A percentile compares a stretch with the other conserved stretches of the same genome.
Conservation (phyloP, 139 green algal genomes). For the Asterochloris sp. region DNA sequence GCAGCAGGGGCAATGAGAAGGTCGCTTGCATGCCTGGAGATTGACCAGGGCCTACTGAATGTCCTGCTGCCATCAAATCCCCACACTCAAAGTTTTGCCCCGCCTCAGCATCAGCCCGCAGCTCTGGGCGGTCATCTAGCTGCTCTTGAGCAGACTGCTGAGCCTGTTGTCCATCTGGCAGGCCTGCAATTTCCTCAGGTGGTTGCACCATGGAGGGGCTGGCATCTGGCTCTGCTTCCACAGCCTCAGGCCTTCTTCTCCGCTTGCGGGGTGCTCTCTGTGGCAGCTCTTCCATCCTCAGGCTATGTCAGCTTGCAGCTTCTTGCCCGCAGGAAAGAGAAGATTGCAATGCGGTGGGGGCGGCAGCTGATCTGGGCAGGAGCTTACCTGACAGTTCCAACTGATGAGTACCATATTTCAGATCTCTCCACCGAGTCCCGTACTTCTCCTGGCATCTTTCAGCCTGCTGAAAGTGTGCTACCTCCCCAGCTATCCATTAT, state of each 20-base stretch:
- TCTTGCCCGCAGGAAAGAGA: neutral
- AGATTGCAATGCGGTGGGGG: neutral
- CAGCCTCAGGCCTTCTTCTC: neutral
- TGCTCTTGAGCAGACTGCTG: neutral
- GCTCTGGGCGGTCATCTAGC: neutral
- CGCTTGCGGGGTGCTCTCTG: neutral
- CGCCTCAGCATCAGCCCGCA: neutral
- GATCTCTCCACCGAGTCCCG: neutral
- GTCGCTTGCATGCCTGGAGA: neutral
- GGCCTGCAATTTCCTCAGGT: neutral
- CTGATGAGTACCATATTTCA: neutral
- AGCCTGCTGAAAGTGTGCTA: neutral
- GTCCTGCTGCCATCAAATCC: neutral
- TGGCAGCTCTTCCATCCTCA: slow-evolving; percentile 1
- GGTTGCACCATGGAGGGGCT: neutral
- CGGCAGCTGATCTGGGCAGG: neutral
- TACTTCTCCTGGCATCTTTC: too few relatives aligned
- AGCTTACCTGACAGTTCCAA: neutral
- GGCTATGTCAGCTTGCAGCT: neutral
- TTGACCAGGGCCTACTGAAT: neutral
- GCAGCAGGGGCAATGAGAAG: neutral
- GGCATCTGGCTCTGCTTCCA: too few relatives aligned
- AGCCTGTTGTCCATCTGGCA: neutral
- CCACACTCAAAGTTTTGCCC: slow-evolving; percentile 7
- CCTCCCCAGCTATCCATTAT: neutral